phyloP scores from a whole-genome alignment of 2,329 filamentous ascomycete genomes.

The Trichoderma sp. region DNA sequence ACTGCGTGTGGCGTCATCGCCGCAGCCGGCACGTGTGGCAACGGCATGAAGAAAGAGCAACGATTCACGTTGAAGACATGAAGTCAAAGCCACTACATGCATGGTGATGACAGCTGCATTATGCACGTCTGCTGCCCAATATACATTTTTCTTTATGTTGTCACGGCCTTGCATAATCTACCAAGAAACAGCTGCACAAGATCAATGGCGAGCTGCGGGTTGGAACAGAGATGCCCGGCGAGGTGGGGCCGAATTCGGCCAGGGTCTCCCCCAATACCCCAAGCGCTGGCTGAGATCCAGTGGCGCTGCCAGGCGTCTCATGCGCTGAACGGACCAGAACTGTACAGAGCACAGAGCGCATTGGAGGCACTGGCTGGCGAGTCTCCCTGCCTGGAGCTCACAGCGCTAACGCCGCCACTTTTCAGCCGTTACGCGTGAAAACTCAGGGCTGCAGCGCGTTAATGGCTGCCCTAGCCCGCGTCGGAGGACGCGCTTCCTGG shows the following conservation, averaged over 20 bases:
- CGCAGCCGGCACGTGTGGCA: background rate
- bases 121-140: background rate
- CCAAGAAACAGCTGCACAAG: background rate
- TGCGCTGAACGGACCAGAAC: background rate
- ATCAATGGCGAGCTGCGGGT: background rate
- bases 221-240: background rate
- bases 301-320: background rate
- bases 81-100: background rate
- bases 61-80: no score
- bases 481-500: conserved; percentile 10
- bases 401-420: conserved; percentile 17
- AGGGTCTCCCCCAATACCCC: background rate
- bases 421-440: conserved; percentile 6
- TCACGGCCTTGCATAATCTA: background rate
- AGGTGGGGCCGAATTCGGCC: conserved; percentile 2
- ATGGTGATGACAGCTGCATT: background rate
- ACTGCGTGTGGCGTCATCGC: background rate
- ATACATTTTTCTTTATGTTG: no score
- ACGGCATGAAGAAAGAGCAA: no score
- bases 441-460: conserved; percentile 17
- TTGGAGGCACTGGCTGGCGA: background rate
- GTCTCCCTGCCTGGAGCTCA: background rate
- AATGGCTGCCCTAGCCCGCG: conserved; percentile 16
- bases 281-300: background rate
- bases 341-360: background rate